Conservation (phyloP, 192 early-diverging fungal species). For the Dissophora ornata region DNA sequence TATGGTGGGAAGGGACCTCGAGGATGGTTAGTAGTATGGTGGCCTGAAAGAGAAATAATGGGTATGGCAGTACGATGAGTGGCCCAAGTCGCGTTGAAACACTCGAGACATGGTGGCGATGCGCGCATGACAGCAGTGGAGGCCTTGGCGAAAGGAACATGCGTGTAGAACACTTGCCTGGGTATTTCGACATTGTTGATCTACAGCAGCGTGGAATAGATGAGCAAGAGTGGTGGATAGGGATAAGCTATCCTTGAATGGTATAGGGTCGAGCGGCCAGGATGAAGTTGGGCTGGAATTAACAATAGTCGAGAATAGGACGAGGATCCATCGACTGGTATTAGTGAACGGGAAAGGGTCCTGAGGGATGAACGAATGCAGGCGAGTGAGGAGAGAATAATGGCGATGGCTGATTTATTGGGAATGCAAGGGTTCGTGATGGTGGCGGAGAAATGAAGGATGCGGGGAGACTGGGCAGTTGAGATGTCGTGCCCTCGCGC, state of each 20-base stretch:
- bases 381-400: too few relatives aligned
- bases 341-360: too few relatives aligned
- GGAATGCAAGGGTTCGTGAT: too few relatives aligned
- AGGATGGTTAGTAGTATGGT: conserved; percentile 30
- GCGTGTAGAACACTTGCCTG: conserved; percentile 7
- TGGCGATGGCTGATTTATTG: too few relatives aligned
- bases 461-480: too few relatives aligned
- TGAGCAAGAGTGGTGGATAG: neutral
- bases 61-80: too few relatives aligned
- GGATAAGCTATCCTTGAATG: too few relatives aligned
- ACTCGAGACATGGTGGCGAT: neutral
- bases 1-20: conserved; percentile 42
- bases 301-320: neutral
- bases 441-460: too few relatives aligned
- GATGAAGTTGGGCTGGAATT: neutral
- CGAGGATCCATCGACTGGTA: conserved; percentile 2
- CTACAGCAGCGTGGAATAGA: neutral
- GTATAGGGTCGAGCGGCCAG: too few relatives aligned
- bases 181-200: conserved; percentile 32
- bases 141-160: neutral
- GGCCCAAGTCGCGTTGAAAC: too few relatives aligned
- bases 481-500: too few relatives aligned
- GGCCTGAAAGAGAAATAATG: conserved; percentile 20
- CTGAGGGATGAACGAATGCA: too few relatives aligned
- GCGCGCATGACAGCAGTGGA: neutral